Base-by-base conservation (phyloP, 164 flowering plant genomes). In the Vitis amurensis region DNA sequence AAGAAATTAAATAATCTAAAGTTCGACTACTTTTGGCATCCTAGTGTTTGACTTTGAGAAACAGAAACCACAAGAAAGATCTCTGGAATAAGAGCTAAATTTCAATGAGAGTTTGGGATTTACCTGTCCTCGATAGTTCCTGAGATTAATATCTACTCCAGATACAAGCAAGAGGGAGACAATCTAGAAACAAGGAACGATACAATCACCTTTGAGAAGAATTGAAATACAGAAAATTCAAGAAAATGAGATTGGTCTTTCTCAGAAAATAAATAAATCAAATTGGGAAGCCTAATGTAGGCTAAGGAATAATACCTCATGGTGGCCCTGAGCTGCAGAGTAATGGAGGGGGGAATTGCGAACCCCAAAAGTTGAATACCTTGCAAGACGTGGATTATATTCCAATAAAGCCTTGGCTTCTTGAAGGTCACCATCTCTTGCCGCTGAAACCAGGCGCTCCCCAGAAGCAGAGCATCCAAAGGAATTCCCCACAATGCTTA, bases 401-500 rank as follows among this genome's bases (percentile, higher is more conserved):
- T 91, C 96, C 82, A 92, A 69, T 58, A 94, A 82, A 56, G 96
- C 97, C 81, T 85, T 92, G 56, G 99, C 98, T 85, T 94, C 98
- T 75, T 90, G 91, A 76, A 94, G 70, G 77, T 94, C 98, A 10
- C 98, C 98, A 81, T 94, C 99, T 79, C 99, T 91, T 10, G 99
- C 99, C 0, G 99, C 98, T 0, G 99, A 91, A 70, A 95, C 98
- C 16, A 95, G 76, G 29, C 99, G 91, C 73, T 95, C 98, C 61
- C 99, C 97, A 7, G 97, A 87, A 15, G 98, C 93, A n/a, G 99
- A 95, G 72, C 99, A 95, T 27, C 98, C 98, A 72, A 94, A 89
- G n/a, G 99, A 94, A 77, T 91, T 88, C 44, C 97, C 88, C 73
- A 90, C 83, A 19, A 90, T 78, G 77, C 85, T 86, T 27, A 92